Conservation (phyloP, 2,329 filamentous ascomycete genomes). For the Phoma herbarum region DNA sequence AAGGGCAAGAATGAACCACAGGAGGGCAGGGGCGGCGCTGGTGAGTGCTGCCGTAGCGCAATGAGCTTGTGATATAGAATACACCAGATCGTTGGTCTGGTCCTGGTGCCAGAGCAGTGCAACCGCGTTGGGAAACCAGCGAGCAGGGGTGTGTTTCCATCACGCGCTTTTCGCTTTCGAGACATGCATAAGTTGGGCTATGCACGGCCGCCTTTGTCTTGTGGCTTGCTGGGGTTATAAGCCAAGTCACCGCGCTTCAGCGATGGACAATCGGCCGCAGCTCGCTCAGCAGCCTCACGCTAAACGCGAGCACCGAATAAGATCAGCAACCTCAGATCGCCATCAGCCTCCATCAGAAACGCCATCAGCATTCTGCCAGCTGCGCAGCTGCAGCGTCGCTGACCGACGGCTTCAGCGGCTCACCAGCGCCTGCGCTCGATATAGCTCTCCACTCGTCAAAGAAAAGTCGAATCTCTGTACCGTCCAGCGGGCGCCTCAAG, state of each 20-base stretch:
- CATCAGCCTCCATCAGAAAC: constrained; percentile 13
- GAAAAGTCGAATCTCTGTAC: constrained; percentile 8
- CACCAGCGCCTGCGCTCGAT: constrained; percentile 1
- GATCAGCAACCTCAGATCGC: constrained; percentile 6
- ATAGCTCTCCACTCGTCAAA: constrained; percentile 11
- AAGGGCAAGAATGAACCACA: constrained; percentile 17
- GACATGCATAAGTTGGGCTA: constrained; percentile 21
- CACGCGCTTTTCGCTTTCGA: constrained; percentile 25
- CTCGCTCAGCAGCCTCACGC: constrained; percentile 25
- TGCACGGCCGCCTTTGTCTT: constrained; percentile 15
- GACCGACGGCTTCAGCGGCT: constrained; percentile 7
- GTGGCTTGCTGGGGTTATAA: constrained; percentile 15
- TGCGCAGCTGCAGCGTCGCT: constrained; percentile 5
- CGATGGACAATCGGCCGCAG: constrained; percentile 16
- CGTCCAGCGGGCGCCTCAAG: constrained; percentile 8
- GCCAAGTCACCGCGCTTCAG: constrained; percentile 15
- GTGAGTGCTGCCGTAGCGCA: constrained; percentile 17
- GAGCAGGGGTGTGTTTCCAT: constrained; percentile 25
- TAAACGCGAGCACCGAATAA: constrained; percentile 12
- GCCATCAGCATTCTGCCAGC: constrained; percentile 8
- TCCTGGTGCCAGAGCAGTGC: constrained; percentile 18
- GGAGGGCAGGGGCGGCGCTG: constrained; percentile 10
- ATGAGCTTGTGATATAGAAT: constrained; percentile 23
- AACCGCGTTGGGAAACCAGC: constrained; percentile 15
- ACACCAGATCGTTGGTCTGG: constrained; percentile 14